Evolutionary conservation across 1,139 yeast genomes (phyloP).

Genomic region (Meyerozyma sp.): DNA sequence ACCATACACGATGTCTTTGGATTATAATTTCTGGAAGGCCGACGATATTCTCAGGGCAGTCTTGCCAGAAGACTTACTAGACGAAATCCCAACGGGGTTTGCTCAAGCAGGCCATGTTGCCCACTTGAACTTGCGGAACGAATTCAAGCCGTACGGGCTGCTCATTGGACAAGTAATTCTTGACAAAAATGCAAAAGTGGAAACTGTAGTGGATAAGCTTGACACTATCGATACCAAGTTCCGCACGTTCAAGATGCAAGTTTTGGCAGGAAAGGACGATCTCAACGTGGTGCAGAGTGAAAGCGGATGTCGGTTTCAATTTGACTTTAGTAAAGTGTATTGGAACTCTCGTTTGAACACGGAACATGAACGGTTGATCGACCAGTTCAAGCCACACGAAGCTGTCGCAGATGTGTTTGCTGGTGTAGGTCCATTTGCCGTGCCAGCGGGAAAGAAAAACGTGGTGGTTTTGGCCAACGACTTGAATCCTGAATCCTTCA

Average conservation of each 20-base stretch:
- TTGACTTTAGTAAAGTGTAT: slow-evolving; percentile 90
- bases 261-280: slow-evolving; percentile 76
- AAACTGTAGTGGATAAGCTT: slow-evolving; percentile 91
- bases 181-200: slow-evolving; percentile 75
- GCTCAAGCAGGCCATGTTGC: slow-evolving; percentile 96
- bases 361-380: slow-evolving; percentile 81
- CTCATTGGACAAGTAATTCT: slow-evolving; percentile 86
- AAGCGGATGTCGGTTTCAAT: slow-evolving; percentile 77
- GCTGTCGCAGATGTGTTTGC: slow-evolving; percentile 95
- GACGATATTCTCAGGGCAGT: slow-evolving; percentile 79
- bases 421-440: slow-evolving; percentile 97
- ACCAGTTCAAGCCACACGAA: slow-evolving; percentile 54
- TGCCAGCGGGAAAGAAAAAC: slow-evolving; percentile 87
- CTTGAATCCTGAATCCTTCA: slow-evolving; percentile 80
- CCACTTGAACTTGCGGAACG: slow-evolving; percentile 80
- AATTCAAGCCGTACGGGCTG: slow-evolving; percentile 74
- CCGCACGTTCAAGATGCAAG: slow-evolving; percentile 90
- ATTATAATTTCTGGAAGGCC: slow-evolving; percentile 78
- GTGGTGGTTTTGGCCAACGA: slow-evolving; percentile 88
- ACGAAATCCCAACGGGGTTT: slow-evolving; percentile 84
- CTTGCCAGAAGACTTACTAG: slow-evolving; percentile 64
- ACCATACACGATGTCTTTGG: slow-evolving; percentile 54
- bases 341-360: slow-evolving; percentile 96
- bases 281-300: slow-evolving; percentile 84
- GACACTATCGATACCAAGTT: slow-evolving; percentile 83